phyloP scores from a whole-genome alignment of 805 yeast species.

The Candida sithepensis region DNA sequence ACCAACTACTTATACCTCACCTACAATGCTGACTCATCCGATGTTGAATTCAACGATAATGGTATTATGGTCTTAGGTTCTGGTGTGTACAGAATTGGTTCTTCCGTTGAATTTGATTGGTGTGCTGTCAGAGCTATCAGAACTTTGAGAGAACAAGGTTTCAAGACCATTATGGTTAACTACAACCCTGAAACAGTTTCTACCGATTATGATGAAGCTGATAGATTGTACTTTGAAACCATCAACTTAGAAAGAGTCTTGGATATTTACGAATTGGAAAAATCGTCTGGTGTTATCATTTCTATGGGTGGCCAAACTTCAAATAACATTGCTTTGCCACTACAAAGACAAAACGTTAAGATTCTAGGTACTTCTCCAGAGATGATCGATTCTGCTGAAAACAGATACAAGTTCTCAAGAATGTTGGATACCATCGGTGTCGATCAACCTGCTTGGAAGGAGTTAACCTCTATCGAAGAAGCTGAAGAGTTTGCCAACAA shows the following conservation, averaged over 20 bases:
- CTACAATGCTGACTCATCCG: constrained; percentile 85
- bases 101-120: constrained; percentile 99
- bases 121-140: constrained; percentile 98
- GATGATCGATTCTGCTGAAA: constrained; percentile 96
- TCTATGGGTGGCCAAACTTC: constrained; percentile 98
- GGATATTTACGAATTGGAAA: constrained; percentile 94
- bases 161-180: constrained; percentile 92
- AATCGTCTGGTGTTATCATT: constrained; percentile 86
- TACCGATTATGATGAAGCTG: constrained; percentile 97
- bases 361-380: constrained; percentile 92
- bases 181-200: constrained; percentile 98
- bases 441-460: constrained; percentile 98
- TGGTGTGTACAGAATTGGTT: constrained; percentile 98
- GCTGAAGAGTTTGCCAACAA: constrained; percentile 81
- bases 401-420: constrained; percentile 95
- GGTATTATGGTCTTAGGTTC: constrained; percentile 96
- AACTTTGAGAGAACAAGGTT: constrained; percentile 82
- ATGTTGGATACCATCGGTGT: constrained; percentile 89
- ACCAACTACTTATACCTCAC: constrained; percentile 96
- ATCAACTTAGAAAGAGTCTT: constrained; percentile 86
- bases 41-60: constrained; percentile 79
- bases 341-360: constrained; percentile 79
- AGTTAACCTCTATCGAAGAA: constrained; percentile 78
- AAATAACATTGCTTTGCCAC: constrained; percentile 87
- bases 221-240: constrained; percentile 91